phyloP scores from a whole-genome alignment of 345 rosid species.

The Acer saccharum region DNA sequence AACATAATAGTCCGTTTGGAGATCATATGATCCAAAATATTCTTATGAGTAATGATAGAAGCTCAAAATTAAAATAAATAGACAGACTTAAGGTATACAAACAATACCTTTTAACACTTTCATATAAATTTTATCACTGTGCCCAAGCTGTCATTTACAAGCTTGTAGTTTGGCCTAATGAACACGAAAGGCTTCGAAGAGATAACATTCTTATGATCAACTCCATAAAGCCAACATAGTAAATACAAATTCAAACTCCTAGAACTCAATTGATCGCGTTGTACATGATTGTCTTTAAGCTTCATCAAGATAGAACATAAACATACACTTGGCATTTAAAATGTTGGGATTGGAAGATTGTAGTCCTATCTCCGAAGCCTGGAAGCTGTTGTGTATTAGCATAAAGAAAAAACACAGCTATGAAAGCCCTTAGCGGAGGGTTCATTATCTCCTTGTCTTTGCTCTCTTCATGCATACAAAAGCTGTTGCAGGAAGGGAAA shows the following conservation, averaged over 20 bases:
- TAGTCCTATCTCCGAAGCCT: neutral
- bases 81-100: too few relatives aligned
- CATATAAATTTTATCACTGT: too few relatives aligned
- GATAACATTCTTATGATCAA: neutral
- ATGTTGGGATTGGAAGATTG: too few relatives aligned
- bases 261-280: neutral
- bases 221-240: neutral
- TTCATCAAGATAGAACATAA: neutral
- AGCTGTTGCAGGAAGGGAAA: neutral
- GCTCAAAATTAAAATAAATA: too few relatives aligned
- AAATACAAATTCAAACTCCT: neutral
- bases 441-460: neutral
- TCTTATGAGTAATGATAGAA: too few relatives aligned
- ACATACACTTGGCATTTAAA: too few relatives aligned
- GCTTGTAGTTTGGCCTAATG: too few relatives aligned
- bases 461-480: neutral
- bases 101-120: too few relatives aligned
- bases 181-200: neutral
- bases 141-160: too few relatives aligned
- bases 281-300: neutral
- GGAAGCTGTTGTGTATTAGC: neutral
- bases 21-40: too few relatives aligned
- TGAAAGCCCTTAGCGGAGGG: neutral
- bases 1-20: too few relatives aligned
- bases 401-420: too few relatives aligned